These are phyloP conservation scores for Sicyos baderoa DNA, from an alignment of 306 rosid genomes.

Conservation along the genomic window DNA sequence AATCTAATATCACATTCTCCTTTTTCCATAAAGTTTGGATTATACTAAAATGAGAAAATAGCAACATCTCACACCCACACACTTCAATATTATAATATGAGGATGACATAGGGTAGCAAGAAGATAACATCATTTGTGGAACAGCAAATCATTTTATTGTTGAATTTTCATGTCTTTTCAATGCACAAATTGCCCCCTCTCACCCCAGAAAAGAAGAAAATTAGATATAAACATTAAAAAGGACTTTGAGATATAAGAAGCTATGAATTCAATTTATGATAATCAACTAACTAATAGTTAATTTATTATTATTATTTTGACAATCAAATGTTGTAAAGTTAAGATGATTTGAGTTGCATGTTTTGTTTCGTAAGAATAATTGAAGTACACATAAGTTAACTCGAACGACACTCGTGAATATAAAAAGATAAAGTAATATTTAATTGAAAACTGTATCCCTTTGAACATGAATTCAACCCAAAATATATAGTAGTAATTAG, in stretches of 20 bases:
- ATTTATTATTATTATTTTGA: too few relatives aligned
- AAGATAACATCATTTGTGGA: constrained; percentile 15
- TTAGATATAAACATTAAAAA: not conserved
- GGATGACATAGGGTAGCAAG: not conserved
- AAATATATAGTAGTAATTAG: not conserved
- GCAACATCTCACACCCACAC: not conserved
- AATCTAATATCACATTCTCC: not conserved
- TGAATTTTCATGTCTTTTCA: constrained; percentile 8
- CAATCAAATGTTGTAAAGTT: too few relatives aligned
- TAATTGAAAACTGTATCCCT: too few relatives aligned
- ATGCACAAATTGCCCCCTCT: not conserved
- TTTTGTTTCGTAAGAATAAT: too few relatives aligned
- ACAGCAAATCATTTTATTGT: not conserved
- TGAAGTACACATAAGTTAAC: too few relatives aligned
- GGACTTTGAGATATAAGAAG: too few relatives aligned
- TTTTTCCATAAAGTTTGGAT: constrained; percentile 15
- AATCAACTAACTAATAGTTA: too few relatives aligned
- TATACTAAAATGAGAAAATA: not conserved
- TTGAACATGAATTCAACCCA: too few relatives aligned
- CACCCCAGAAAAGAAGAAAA: not conserved
- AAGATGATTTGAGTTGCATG: too few relatives aligned
- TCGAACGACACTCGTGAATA: too few relatives aligned
- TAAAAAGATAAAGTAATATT: too few relatives aligned
- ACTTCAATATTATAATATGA: not conserved
- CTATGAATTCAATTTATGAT: too few relatives aligned